These are phyloP conservation scores for Candida sphagnicola DNA, from an alignment of 805 yeast species.

Conservation along the genomic window DNA sequence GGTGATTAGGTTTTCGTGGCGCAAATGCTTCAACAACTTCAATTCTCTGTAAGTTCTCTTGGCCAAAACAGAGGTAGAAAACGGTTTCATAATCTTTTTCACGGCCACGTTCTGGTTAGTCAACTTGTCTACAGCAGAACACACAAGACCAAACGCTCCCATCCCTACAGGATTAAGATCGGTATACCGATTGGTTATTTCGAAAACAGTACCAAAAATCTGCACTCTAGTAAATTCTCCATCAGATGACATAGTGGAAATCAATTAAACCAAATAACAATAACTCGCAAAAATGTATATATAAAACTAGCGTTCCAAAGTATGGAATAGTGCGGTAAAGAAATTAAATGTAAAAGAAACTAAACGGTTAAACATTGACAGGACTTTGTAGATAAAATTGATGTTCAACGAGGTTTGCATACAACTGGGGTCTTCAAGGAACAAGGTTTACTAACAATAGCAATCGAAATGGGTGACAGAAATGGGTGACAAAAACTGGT, in stretches of 20 bases:
- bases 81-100: constrained; percentile 96
- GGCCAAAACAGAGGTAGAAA: constrained; percentile 89
- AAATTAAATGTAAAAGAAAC: no score
- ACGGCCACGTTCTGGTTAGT: constrained; percentile 94
- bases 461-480: no score
- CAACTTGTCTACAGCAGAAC: constrained; percentile 89
- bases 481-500: no score
- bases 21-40: constrained; percentile 84
- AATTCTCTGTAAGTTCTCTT: constrained; percentile 96
- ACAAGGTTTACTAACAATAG: no score
- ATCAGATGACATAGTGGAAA: constrained; percentile 32
- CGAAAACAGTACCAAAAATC: constrained; percentile 93
- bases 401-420: no score
- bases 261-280: background rate
- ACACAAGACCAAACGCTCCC: constrained; percentile 99
- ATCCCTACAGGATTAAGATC: constrained; percentile 97
- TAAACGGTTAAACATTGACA: no score
- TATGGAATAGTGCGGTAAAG: no score
- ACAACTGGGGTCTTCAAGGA: no score
- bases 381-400: no score
- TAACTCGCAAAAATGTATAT: background rate
- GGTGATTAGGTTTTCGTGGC: constrained; percentile 92
- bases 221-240: constrained; percentile 69
- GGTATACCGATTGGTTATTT: constrained; percentile 82
- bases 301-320: background rate